A percentile compares a stretch with the other conserved stretches of the same genome.
Evolutionary conservation across 2,329 filamentous ascomycete species (phyloP).

Genomic region (Fusarium cicatricum): DNA sequence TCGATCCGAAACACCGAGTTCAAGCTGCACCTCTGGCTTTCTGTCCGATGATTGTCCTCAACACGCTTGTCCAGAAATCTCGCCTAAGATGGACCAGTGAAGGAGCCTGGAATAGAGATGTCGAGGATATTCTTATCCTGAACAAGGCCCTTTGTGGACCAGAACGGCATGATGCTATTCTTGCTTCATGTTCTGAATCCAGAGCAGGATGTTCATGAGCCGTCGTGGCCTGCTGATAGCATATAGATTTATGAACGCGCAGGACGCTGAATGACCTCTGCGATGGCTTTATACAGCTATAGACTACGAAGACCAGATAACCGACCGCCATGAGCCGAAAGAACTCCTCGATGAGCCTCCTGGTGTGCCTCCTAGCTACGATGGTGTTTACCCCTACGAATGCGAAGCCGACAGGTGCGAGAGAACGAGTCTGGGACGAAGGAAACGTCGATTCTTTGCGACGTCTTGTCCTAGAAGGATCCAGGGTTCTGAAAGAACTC

Average conservation of each 20-base stretch:
- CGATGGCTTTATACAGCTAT: conserved; percentile 11
- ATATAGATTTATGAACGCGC: conserved; percentile 5
- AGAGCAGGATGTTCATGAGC: background rate
- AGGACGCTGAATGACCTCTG: background rate
- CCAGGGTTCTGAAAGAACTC: background rate
- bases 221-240: background rate
- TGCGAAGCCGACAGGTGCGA: conserved; percentile 17
- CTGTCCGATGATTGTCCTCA: background rate
- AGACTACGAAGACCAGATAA: conserved; percentile 12
- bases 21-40: too few relatives aligned
- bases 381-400: background rate
- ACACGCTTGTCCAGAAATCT: background rate
- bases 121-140: background rate
- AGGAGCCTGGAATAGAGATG: conserved; percentile 3
- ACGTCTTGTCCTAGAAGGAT: background rate
- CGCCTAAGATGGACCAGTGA: conserved; percentile 7
- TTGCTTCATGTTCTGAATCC: background rate
- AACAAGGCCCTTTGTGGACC: conserved; percentile 21
- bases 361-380: conserved; percentile 6
- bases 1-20: background rate
- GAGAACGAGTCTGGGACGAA: background rate
- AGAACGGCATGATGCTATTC: conserved; percentile 18
- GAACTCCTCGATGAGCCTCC: conserved; percentile 8
- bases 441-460: conserved; percentile 8
- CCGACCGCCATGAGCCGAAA: conserved; percentile 2